phyloP scores from a whole-genome alignment of 192 early-diverging fungal genomes.

The Lunasporangiospora selenospora region DNA sequence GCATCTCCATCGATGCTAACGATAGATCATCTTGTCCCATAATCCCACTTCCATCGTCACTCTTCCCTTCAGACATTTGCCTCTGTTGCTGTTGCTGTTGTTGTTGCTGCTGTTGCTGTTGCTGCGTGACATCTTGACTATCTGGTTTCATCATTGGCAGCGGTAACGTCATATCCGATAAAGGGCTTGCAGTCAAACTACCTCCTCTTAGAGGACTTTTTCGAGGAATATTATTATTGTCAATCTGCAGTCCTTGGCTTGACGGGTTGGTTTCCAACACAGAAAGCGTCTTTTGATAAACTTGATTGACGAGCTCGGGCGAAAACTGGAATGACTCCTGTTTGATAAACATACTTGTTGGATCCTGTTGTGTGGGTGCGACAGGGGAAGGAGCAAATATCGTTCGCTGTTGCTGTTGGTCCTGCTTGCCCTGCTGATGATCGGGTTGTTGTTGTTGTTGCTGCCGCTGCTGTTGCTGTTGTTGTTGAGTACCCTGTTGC shows the following conservation, averaged over 20 bases:
- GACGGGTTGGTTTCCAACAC: conserved; percentile 38
- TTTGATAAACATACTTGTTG: conserved; percentile 25
- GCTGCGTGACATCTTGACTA: conserved; percentile 4
- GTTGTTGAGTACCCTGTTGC: conserved; percentile 8
- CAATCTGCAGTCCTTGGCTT: too few relatives aligned
- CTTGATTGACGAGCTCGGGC: conserved; percentile 41
- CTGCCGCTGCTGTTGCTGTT: conserved; percentile 23
- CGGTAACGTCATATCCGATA: conserved; percentile 36
- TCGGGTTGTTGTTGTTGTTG: not conserved
- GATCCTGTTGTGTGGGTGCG: conserved; percentile 7
- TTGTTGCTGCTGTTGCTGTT: conserved; percentile 16
- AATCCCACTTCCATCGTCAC: conserved; percentile 6
- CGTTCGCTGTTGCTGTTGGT: conserved; percentile 2
- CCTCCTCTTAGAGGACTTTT: not conserved
- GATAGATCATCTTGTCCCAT: conserved; percentile 6
- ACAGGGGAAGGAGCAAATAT: too few relatives aligned
- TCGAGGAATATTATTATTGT: too few relatives aligned
- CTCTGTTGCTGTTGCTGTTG: conserved; percentile 22
- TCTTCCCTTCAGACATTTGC: conserved; percentile 12
- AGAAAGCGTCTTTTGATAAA: conserved; percentile 43
- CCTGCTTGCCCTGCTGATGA: not conserved
- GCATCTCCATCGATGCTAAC: conserved; percentile 15
- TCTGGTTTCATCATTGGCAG: conserved; percentile 24
- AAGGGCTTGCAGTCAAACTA: conserved; percentile 21
- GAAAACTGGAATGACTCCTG: conserved; percentile 45